Evolutionary conservation across 139 green algal genomes (phyloP).

Genomic region (Coccomyxa sp.): DNA sequence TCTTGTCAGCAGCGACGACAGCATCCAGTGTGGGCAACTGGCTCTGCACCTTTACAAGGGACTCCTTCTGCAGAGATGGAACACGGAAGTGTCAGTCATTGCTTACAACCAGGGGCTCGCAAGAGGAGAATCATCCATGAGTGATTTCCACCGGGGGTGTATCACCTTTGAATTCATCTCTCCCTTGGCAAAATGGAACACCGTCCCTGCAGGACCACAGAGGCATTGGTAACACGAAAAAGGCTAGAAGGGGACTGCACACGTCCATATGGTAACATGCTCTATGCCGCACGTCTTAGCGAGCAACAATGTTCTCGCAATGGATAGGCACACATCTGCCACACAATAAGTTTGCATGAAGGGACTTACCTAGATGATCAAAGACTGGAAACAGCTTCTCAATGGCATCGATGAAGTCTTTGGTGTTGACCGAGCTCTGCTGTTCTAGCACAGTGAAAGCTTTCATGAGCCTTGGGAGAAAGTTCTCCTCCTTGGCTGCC

Average conservation of each 20-base stretch:
- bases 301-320: too few relatives aligned
- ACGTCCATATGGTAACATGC: too few relatives aligned
- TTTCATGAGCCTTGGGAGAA: constrained; percentile 7
- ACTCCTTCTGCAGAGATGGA: constrained; percentile 30
- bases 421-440: constrained; percentile 3
- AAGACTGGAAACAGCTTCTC: constrained; percentile 35
- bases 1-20: constrained; percentile 37
- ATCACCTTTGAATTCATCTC: constrained; percentile 22
- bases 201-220: too few relatives aligned
- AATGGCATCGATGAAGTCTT: constrained; percentile 28
- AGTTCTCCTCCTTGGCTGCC: constrained; percentile 10
- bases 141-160: constrained; percentile 3
- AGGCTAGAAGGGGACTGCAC: too few relatives aligned
- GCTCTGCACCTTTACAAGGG: constrained; percentile 14
- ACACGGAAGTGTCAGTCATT: not conserved
- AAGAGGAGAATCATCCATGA: too few relatives aligned
- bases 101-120: too few relatives aligned
- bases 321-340: not conserved
- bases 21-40: constrained; percentile 23
- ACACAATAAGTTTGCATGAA: not conserved
- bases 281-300: too few relatives aligned
- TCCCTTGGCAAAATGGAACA: constrained; percentile 26
- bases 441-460: constrained; percentile 10
- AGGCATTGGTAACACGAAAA: too few relatives aligned
- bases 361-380: constrained; percentile 28